Evolutionary conservation across 257 asterid genomes (phyloP).

Genomic region (Ocimum tenuiflorum): DNA sequence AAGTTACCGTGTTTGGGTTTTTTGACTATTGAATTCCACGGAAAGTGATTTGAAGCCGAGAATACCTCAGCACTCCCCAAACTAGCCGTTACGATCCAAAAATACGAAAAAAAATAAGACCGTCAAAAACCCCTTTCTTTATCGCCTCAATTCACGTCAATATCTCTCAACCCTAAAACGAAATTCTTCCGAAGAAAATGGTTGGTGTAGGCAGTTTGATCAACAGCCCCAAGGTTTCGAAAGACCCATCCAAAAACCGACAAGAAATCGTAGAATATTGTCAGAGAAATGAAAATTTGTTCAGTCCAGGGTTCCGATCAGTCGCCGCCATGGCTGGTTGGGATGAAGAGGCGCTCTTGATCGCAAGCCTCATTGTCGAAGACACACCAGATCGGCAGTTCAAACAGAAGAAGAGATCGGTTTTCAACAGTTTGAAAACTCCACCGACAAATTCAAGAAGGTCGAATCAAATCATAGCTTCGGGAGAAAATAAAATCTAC

Average conservation of each 20-base stretch:
- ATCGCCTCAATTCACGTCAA: neutral
- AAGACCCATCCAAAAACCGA: conserved; percentile 19
- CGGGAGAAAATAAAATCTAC: neutral
- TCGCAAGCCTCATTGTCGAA: conserved; percentile 74
- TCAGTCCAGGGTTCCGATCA: conserved; percentile 84
- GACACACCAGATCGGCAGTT: conserved; percentile 75
- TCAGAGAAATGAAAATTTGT: conserved; percentile 27
- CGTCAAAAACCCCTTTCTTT: conserved; percentile 15
- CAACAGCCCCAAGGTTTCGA: conserved; percentile 28
- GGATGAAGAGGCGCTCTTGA: conserved; percentile 88
- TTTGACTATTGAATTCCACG: neutral
- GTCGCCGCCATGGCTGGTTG: conserved; percentile 98
- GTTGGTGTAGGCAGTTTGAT: conserved; percentile 22
- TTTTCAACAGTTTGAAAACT: conserved; percentile 36
- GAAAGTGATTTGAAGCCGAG: neutral
- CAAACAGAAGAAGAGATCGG: conserved; percentile 53
- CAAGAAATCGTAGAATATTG: conserved; percentile 16
- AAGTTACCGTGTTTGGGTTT: neutral
- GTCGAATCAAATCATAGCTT: conserved; percentile 22
- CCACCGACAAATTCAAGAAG: conserved; percentile 85
- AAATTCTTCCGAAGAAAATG: conserved; percentile 23
- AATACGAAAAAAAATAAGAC: conserved; percentile 5
- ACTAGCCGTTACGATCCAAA: conserved; percentile 32
- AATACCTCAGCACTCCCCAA: neutral
- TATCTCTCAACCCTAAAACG: neutral